A percentile compares a stretch with the other conserved stretches of the same genome.
Conservation (phyloP, 192 early-diverging fungal genomes). For the Backusella macrospora region DNA sequence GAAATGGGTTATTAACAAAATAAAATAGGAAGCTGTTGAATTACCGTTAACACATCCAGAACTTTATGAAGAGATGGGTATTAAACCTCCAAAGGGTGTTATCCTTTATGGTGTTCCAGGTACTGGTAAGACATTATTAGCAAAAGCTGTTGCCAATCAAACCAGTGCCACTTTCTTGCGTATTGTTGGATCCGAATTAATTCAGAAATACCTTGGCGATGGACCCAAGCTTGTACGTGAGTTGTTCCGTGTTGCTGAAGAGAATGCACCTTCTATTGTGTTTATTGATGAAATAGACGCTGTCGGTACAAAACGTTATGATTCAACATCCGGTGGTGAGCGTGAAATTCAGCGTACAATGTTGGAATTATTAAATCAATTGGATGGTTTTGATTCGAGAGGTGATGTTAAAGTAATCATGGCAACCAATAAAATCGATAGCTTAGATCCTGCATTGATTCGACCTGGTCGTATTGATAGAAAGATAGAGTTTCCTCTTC, state of each 20-base stretch:
- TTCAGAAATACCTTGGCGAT: conserved; percentile 99
- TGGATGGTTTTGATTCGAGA: conserved; percentile 96
- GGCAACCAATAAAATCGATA: conserved; percentile 98
- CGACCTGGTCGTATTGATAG: conserved; percentile 96
- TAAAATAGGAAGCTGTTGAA: conserved; percentile 86
- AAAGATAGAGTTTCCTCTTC: conserved; percentile 99
- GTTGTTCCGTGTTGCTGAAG: conserved; percentile 94
- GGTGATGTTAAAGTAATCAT: conserved; percentile 99
- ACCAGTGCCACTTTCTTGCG: conserved; percentile 98
- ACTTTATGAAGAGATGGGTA: conserved; percentile 98
- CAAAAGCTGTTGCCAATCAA: conserved; percentile 98
- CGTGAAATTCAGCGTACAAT: conserved; percentile 97
- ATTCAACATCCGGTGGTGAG: conserved; percentile 93
- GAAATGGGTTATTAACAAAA: conserved; percentile 23
- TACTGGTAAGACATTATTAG: conserved; percentile 92
- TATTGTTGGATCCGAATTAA: conserved; percentile 95
- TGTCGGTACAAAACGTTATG: conserved; percentile 96
- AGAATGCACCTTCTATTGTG: conserved; percentile 96
- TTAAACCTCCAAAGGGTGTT: conserved; percentile 97
- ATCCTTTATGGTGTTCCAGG: conserved; percentile 96
- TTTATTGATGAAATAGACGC: conserved; percentile 99
- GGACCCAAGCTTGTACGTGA: conserved; percentile 98
- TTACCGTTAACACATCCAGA: conserved; percentile 96
- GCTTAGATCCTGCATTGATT: conserved; percentile 96
- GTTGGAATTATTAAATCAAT: conserved; percentile 96